Evolutionary conservation across 768 basidiomycete genomes (phyloP), one percentile per base, ranked within the genome.

Genomic region (Agaricus sinodeliciosus): DNA sequence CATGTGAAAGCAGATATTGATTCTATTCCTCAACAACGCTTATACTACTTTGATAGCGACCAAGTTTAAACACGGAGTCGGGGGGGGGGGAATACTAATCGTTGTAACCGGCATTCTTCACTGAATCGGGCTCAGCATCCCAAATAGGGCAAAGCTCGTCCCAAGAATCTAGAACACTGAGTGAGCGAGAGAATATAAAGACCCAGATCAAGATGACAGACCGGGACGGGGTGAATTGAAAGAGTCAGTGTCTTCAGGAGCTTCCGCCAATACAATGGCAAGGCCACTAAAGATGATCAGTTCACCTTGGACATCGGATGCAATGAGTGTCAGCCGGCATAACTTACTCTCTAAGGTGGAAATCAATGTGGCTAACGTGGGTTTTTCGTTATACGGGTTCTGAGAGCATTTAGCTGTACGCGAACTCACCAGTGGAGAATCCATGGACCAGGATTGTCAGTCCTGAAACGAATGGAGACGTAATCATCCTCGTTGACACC

Each of bases 401-500:
- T 11, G 41, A 39, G 16, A 26, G 28, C 37, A 39, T 39, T 9
- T 12, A 45, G 35, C 22, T n/a, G 16, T 13, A 39, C 3, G 41
- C 7, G n/a, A 34, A 52, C 68, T n/a, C 19, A 72, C 72, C 78
- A 79, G 57, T 79, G 78, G 25, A 79, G 52, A 44, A 76, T 67
- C 76, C 75, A 78, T 2, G 75, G 74, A 3, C 79, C 79, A 37
- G 77, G 61, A 50, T 79, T 79, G 47, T 79, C 72, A 1, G 78
- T 79, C 2, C 60, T 62, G 60, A 80, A 80, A 0, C 80, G 68
- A 50, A 82, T 72, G 0, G 74, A 73, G 16, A 73, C 70, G 49
- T 69, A 71, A 53, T 69, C 69, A 1, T 64, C 67, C 1, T 56
- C 48, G 12, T 9, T 34, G 3, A 48, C 37, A 3, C 72, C 75